Evolutionary conservation across 768 basidiomycete genomes (phyloP), one percentile per base, ranked within the genome.

Genomic region (Xerocomus spinulosus): DNA sequence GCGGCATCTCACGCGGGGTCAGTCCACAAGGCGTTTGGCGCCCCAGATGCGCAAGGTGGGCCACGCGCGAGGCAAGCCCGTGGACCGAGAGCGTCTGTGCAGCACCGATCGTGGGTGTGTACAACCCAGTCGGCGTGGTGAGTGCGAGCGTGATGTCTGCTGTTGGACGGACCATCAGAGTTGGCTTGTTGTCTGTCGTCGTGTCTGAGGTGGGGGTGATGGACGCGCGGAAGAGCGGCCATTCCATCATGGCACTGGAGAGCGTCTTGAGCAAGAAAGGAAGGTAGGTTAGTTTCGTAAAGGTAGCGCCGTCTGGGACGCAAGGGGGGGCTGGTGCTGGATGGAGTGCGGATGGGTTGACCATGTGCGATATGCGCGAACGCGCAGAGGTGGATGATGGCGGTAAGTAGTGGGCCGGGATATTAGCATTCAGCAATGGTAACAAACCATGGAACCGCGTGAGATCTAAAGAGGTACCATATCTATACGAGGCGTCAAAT

Each of bases 261-360:
- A 94, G 83, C 0, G 85, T 83, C 64, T 94, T 94, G 57, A 92
- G 70, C 8, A 94, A 77, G 59, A 92, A 71, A 9, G 91, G 92
- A 26, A 94, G 82, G 65, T 86, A 87, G 0, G 90, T 92, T 25
- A 94, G 67, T 29, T 78, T 79, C 24, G 77, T 70, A 67, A 79
- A 90, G 33, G 80, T 78, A 18, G 72, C 77, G 2, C 73, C 67
- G 9, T 74, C 70, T 0, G 80, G 76, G n/a, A 82, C 67, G 4
- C 66, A 47, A 4, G 76, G 68, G 0, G 69, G 70, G 1, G 63
- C 42, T 0, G 79, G 77, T 12, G 62, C 55, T 0, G 72, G 65
- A 45, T 72, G 55, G 46, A 76, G 63, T 2, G 72, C 57, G 7
- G 69, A 60, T 15, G 76, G 72, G 33, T 73, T 73, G 43, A 74